Percentiles rank a stretch among this genome's conserved stretches.
These are phyloP conservation scores for Phaffia tasmanica DNA, from an alignment of 768 basidiomycete genomes.

Conservation along the genomic window DNA sequence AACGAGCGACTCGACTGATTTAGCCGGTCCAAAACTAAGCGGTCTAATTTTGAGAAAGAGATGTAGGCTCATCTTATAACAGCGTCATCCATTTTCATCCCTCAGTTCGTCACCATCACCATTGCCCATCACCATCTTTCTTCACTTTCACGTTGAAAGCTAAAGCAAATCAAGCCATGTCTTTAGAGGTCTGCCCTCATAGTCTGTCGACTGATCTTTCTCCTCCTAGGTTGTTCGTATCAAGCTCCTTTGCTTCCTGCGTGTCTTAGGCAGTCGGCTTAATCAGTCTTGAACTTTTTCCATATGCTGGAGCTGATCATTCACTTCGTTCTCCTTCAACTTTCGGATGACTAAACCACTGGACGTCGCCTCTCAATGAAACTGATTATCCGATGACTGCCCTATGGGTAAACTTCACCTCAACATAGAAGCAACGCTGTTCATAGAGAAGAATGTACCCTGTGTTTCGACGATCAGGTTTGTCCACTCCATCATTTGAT, in stretches of 20 bases:
- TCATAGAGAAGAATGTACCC: constrained; percentile 78
- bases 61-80: not conserved
- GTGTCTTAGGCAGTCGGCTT: no score
- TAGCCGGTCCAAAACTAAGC: not conserved
- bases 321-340: not conserved
- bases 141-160: no score
- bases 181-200: constrained; percentile 22
- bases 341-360: not conserved
- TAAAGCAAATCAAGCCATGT: not conserved
- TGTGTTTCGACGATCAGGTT: constrained; percentile 92
- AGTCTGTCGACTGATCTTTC: constrained; percentile 18
- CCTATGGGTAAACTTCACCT: not conserved
- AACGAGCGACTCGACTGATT: not conserved
- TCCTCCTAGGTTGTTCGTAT: constrained; percentile 18
- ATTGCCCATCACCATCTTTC: no score
- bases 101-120: not conserved
- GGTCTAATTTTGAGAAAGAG: no score
- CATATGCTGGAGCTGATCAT: not conserved
- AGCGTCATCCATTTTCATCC: not conserved
- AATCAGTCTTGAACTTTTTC: not conserved
- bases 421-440: constrained; percentile 17
- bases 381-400: not conserved
- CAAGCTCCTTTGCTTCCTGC: not conserved
- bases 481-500: constrained; percentile 14
- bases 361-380: not conserved